Evolutionary conservation across 1,139 yeast genomes (phyloP).

Genomic region (Saccharomyces hybrid): DNA sequence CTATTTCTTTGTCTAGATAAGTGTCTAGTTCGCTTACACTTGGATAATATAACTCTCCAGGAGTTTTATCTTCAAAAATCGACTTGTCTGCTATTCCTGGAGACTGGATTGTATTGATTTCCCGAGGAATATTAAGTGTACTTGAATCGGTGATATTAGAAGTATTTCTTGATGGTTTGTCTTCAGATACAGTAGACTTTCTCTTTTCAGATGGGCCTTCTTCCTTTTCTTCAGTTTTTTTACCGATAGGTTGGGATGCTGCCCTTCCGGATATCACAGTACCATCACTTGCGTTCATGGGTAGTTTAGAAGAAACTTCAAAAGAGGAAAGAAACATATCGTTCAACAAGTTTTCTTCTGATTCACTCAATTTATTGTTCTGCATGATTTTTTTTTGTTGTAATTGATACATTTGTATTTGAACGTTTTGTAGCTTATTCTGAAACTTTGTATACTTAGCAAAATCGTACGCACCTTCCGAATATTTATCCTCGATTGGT

Average conservation of each 20-base stretch:
- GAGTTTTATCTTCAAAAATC: background rate
- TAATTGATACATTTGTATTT: slow-evolving; percentile 25
- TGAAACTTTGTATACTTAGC: slow-evolving; percentile 33
- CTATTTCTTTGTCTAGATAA: slow-evolving; percentile 8
- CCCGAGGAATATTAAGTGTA: background rate
- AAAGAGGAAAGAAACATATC: slow-evolving; percentile 24
- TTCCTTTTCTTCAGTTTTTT: slow-evolving; percentile 1
- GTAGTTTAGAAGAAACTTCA: slow-evolving; percentile 27
- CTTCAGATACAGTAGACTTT: slow-evolving; percentile 9
- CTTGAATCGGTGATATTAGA: background rate
- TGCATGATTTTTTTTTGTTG: slow-evolving; percentile 21
- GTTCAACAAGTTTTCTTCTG: slow-evolving; percentile 18
- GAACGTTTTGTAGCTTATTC: slow-evolving; percentile 29
- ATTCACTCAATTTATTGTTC: slow-evolving; percentile 10
- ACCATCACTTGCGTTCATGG: slow-evolving; percentile 11
- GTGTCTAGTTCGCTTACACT: slow-evolving; percentile 10
- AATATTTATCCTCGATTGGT: slow-evolving; percentile 42
- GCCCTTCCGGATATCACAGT: background rate
- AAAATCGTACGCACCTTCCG: slow-evolving; percentile 34
- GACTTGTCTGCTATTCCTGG: background rate
- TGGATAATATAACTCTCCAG: slow-evolving; percentile 11
- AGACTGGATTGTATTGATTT: background rate
- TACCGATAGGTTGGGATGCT: background rate
- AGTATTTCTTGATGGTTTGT: slow-evolving; percentile 8
- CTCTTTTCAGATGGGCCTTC: background rate